phyloP scores from a whole-genome alignment of 306 rosid genomes.

The Gynostemma pentaphyllum region DNA sequence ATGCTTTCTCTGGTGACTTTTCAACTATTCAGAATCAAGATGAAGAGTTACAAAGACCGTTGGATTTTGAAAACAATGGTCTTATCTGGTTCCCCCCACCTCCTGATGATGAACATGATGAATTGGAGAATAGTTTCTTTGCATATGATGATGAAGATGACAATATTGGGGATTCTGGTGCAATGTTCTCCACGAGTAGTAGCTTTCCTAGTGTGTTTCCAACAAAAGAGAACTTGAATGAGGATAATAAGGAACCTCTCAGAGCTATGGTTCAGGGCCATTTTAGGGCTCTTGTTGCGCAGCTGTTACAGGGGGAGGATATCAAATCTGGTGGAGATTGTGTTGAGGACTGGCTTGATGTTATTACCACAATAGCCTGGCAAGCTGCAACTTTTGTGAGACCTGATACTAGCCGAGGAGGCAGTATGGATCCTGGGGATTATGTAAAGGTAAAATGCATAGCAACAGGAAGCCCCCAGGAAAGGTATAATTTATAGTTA shows the following conservation, averaged over 20 bases:
- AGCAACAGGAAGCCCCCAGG: constrained; percentile 73
- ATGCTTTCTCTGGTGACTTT: constrained; percentile 56
- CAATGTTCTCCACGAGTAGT: constrained; percentile 56
- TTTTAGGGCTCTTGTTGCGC: constrained; percentile 89
- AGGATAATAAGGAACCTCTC: constrained; percentile 71
- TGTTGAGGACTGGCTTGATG: constrained; percentile 72
- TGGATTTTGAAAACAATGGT: constrained; percentile 82
- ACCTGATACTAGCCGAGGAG: constrained; percentile 94
- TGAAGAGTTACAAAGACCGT: constrained; percentile 46
- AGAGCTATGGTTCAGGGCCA: constrained; percentile 72
- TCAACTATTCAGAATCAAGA: constrained; percentile 35
- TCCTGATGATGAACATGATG: constrained; percentile 63
- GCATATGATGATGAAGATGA: constrained; percentile 85
- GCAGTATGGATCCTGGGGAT: constrained; percentile 94
- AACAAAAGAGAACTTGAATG: constrained; percentile 56
- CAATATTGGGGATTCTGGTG: constrained; percentile 77
- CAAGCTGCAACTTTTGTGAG: constrained; percentile 88
- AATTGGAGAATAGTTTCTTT: constrained; percentile 49
- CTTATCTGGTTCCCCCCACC: constrained; percentile 85
- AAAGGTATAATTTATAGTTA: constrained; percentile 41
- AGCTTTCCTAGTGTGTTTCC: constrained; percentile 63
- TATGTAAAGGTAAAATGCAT: constrained; percentile 89
- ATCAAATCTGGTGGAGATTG: constrained; percentile 45
- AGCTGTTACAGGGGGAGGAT: constrained; percentile 77
- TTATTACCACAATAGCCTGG: constrained; percentile 69